Percentiles rank a stretch among this genome's conserved stretches.
Conservation (phyloP, 805 yeast genomes). For the Metschnikowia sp. region DNA sequence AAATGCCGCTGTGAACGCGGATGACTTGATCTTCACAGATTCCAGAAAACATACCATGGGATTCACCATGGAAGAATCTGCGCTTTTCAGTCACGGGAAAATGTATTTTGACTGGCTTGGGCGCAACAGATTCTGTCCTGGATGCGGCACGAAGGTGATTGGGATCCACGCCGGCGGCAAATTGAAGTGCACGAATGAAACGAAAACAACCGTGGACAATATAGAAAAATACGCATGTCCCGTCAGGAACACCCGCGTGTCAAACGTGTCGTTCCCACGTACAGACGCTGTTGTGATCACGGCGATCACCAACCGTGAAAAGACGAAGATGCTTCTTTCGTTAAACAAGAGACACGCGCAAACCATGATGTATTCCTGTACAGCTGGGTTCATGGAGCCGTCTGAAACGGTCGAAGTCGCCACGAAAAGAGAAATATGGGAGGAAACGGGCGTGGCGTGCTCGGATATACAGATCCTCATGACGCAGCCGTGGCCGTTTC, state of each 20-base stretch:
- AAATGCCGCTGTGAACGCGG: slow-evolving; percentile 9
- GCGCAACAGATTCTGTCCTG: slow-evolving; percentile 76
- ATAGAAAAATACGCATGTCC: slow-evolving; percentile 30
- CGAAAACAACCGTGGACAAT: not conserved
- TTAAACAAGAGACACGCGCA: slow-evolving; percentile 59
- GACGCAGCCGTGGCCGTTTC: slow-evolving; percentile 98
- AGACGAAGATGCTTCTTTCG: slow-evolving; percentile 65
- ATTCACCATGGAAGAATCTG: slow-evolving; percentile 47
- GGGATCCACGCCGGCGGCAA: slow-evolving; percentile 66
- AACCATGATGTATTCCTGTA: slow-evolving; percentile 66
- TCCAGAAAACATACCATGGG: slow-evolving; percentile 37
- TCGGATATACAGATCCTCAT: slow-evolving; percentile 55
- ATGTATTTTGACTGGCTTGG: slow-evolving; percentile 83
- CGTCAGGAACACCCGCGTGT: slow-evolving; percentile 42
- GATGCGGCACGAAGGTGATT: slow-evolving; percentile 68
- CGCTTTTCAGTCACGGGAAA: slow-evolving; percentile 74
- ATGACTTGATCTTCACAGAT: slow-evolving; percentile 23
- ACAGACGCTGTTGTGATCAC: slow-evolving; percentile 87
- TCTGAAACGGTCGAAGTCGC: slow-evolving; percentile 90
- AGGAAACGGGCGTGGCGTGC: slow-evolving; percentile 83
- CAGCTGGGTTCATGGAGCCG: slow-evolving; percentile 96
- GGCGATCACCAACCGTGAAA: slow-evolving; percentile 63
- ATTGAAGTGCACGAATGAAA: slow-evolving; percentile 18
- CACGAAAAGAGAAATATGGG: slow-evolving; percentile 87
- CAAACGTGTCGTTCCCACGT: slow-evolving; percentile 86